Evolutionary conservation across 1,284 basidiomycete genomes (phyloP).

Genomic region (Uromyces viciae-fabae): DNA sequence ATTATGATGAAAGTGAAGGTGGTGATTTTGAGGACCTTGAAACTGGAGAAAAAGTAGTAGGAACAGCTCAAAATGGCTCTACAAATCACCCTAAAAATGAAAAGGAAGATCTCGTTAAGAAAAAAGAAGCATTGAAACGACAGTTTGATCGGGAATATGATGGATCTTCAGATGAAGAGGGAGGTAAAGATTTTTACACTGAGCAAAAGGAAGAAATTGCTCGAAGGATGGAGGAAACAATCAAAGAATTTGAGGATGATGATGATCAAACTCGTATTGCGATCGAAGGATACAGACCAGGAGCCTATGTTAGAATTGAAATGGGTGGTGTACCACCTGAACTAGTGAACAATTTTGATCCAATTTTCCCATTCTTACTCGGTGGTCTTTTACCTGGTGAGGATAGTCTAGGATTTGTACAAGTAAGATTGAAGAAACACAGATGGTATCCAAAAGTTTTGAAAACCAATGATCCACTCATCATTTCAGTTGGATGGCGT

Average conservation of each 20-base stretch:
- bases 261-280: constrained; percentile 73
- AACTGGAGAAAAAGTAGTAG: constrained; percentile 57
- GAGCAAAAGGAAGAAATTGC: constrained; percentile 88
- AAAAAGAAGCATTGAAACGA: constrained; percentile 85
- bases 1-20: constrained; percentile 59
- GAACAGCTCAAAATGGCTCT: constrained; percentile 52
- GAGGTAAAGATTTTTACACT: constrained; percentile 77
- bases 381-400: constrained; percentile 89
- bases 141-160: constrained; percentile 98
- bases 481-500: constrained; percentile 92
- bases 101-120: constrained; percentile 63
- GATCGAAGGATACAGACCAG: constrained; percentile 85
- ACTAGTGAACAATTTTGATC: constrained; percentile 89
- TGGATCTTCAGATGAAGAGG: constrained; percentile 67
- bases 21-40: constrained; percentile 61
- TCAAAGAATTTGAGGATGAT: constrained; percentile 76
- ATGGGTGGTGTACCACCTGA: constrained; percentile 79
- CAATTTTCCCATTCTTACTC: constrained; percentile 80
- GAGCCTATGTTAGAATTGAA: constrained; percentile 91
- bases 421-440: constrained; percentile 93
- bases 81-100: constrained; percentile 54
- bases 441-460: constrained; percentile 88
- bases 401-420: constrained; percentile 86
- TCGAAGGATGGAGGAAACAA: constrained; percentile 76
- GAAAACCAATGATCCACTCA: constrained; percentile 95